Evolutionary conservation across 2,329 filamentous ascomycete species (phyloP), one percentile per base, ranked within the genome.

Genomic region (Aspergillus uvarum): DNA sequence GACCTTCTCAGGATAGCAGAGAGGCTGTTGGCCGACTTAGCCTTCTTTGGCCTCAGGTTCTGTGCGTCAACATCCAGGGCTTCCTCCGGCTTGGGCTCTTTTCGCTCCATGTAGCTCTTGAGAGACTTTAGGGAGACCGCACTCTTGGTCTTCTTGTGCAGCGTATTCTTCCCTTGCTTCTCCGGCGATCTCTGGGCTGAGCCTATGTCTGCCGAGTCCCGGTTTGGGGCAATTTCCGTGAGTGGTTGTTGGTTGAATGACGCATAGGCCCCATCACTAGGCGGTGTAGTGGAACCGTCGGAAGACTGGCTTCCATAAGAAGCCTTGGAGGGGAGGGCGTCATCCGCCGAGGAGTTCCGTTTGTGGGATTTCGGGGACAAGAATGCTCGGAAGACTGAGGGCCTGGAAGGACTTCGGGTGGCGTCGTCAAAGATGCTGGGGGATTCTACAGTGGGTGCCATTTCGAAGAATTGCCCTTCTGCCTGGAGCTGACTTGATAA

Each of bases 21-120:
- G n/a, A 98, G 82, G 72, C 92, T 96, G 32, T 90, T 90, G 3
- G 90, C 85, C 0, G 93, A 96, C 75, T 94, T 96, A 42, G 85
- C 85, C 80, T 94, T 96, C 74, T 86, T 87, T 4, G 81, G 80
- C 59, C 79, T 83, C 55, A 67, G 71, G 29, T 72, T 71, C n/a
- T 77, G 73, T 42, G 68, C 65, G 67, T 76, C 68, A 58, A 75
- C 59, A 54, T 68, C 70, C 2, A 69, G 65, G n/a, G 65, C 53
- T 44, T 74, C 72, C 44, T 71, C 74, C 26, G 70, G 57, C 53
- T 73, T 74, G 19, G 60, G 60, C 26, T 80, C 76, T 62, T 77
- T 82, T 53, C 79, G 79, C 65, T 80, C 80, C 59, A 80, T 81
- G 59, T 79, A 78, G 53, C 68, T 74, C 52, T 73, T 67, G 52